Evolutionary conservation across 768 basidiomycete species (phyloP), one percentile per base, ranked within the genome.

Genomic region (Xerocomus brunneocitrinus): DNA sequence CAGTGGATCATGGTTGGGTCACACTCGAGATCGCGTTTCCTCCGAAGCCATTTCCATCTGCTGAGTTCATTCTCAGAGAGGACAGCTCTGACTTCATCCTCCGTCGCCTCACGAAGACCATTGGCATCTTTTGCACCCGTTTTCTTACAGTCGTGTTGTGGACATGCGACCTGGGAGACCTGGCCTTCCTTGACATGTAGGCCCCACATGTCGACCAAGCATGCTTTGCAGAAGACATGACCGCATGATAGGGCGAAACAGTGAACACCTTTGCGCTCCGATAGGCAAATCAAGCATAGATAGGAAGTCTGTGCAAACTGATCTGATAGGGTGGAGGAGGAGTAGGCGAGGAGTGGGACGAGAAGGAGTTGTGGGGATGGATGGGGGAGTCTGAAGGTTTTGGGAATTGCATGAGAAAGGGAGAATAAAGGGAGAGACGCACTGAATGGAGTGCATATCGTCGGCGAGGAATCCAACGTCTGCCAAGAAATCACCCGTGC

Each of bases 221-320:
- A 95, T 8, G 78, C 67, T n/a, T 82, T 80, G 66, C 93, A 95
- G 67, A 93, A 95, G 12, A 93, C 79, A 67, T 95, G 93, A 1
- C 70, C 69, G 63, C 92, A 95, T 3, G 73, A 64, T 46, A 95
- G 73, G 56, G 80, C 76, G 14, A 93, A 61, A 65, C 91, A 93
- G 58, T 81, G 80, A 13, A 80, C 76, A 41, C 93, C 93, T 64
- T 91, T 93, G 53, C 82, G 71, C 13, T 80, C 78, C 34, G 79
- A 77, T 4, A 95, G 70, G 67, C 93, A 95, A 47, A 95, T 82
- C 25, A 84, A 75, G 63, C 93, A 95, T 27, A 74, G 68, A 67
- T 89, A 88, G 0, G 86, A 82, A 14, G 75, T 78, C 50, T 76
- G 73, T 8, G 82, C 78, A 62, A 95, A 95, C 52, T 74, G 70